A percentile compares a stretch with the other conserved stretches of the same genome.
Evolutionary conservation across 2,329 filamentous ascomycete genomes (phyloP).

Genomic region (Penicillium paneum): DNA sequence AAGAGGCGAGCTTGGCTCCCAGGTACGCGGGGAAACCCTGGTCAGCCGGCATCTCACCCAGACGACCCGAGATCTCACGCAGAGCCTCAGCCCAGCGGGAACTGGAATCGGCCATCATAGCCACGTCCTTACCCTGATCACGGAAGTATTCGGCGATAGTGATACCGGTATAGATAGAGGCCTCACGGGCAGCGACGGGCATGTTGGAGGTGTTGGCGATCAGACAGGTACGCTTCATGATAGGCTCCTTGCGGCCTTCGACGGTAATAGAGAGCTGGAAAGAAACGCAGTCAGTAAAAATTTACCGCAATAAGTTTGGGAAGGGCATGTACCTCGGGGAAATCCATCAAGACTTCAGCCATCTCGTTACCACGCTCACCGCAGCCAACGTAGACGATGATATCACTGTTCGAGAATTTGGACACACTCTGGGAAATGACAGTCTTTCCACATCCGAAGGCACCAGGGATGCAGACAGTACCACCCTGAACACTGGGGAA

Average conservation of each 20-base stretch:
- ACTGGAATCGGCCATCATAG: conserved; percentile 99
- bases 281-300: conserved; percentile 12
- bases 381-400: conserved; percentile 94
- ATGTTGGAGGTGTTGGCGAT: conserved; percentile 99
- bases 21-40: conserved; percentile 99
- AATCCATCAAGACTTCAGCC: conserved; percentile 99
- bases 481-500: conserved; percentile 97
- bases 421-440: conserved; percentile 98
- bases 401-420: conserved; percentile 99
- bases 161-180: conserved; percentile 97
- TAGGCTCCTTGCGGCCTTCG: conserved; percentile 91
- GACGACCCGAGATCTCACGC: conserved; percentile 96
- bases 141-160: conserved; percentile 96
- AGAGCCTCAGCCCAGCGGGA: conserved; percentile 98
- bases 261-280: conserved; percentile 79
- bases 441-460: conserved; percentile 98
- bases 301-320: not conserved
- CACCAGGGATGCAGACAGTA: conserved; percentile 95
- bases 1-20: conserved; percentile 92
- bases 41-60: conserved; percentile 99
- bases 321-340: conserved; percentile 66
- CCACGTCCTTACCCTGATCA: conserved; percentile 93
- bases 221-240: conserved; percentile 99
- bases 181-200: conserved; percentile 96
- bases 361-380: conserved; percentile 98